Conservation (phyloP, 768 basidiomycete genomes). For the Guyanaporus albipodus region DNA sequence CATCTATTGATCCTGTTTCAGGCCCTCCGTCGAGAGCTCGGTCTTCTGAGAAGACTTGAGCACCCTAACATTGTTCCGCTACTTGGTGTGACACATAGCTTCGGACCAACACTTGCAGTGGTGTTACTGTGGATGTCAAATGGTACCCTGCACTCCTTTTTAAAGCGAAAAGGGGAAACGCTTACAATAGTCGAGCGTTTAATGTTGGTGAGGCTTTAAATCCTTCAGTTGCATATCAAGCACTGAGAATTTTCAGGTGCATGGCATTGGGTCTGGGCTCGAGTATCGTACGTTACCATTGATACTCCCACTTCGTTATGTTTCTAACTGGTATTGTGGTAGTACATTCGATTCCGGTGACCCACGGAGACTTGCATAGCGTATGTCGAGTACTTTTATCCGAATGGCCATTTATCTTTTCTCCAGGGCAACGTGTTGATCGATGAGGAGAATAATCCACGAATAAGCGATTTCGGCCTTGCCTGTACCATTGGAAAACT, state of each 20-base stretch:
- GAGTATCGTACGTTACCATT: neutral
- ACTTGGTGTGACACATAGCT: neutral
- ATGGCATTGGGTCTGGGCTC: neutral
- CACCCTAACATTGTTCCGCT: neutral
- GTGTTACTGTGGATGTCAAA: slow-evolving; percentile 1
- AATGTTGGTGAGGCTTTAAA: neutral
- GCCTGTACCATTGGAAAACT: neutral
- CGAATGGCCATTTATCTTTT: too few species aligned
- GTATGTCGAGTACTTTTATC: too few species aligned
- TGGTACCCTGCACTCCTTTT: neutral
- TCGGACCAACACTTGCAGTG: neutral
- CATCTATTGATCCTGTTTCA: neutral
- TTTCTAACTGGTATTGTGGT: too few species aligned
- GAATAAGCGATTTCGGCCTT: neutral
- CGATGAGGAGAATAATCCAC: neutral
- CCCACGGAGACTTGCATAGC: too few species aligned
- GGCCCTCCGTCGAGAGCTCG: neutral
- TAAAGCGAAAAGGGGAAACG: neutral
- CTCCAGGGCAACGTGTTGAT: neutral
- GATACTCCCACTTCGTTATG: neutral
- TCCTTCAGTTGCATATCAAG: neutral
- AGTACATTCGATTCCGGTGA: too few species aligned
- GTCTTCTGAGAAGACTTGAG: slow-evolving; percentile 4
- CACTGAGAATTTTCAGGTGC: neutral
- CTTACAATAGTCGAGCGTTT: neutral